Percentiles rank a stretch among this genome's conserved stretches.
Evolutionary conservation across 2,329 filamentous ascomycete species (phyloP).

Genomic region (Pseudogymnoascus sp.): DNA sequence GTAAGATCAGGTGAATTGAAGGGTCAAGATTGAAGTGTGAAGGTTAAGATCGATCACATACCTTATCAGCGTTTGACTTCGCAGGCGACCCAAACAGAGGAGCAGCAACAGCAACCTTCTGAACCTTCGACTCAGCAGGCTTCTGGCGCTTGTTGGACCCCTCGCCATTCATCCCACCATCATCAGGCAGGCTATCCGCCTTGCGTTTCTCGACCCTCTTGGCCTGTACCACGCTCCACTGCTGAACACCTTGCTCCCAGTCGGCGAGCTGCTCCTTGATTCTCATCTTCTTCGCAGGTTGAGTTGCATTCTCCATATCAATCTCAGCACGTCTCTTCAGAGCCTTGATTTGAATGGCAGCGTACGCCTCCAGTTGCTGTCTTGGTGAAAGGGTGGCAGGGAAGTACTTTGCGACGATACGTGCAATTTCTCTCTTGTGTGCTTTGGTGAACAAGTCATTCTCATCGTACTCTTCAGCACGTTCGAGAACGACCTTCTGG

Average conservation of each 20-base stretch:
- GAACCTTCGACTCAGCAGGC: not conserved
- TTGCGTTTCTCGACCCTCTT: slow-evolving; percentile 17
- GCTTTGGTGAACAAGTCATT: not conserved
- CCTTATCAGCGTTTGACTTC: not conserved
- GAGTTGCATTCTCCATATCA: not conserved
- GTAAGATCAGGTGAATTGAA: not conserved
- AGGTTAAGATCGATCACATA: not conserved
- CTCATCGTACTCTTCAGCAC: not conserved
- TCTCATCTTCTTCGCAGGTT: not conserved
- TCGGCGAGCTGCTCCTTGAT: not conserved
- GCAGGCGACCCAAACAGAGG: not conserved
- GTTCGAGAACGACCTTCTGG: not conserved
- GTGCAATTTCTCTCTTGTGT: not conserved
- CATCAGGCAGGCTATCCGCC: slow-evolving; percentile 10
- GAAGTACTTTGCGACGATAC: not conserved
- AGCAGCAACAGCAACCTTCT: not conserved
- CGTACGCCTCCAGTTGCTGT: not conserved
- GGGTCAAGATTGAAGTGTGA: not conserved
- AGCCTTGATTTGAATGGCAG: not conserved
- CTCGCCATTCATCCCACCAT: slow-evolving; percentile 18
- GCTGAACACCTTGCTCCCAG: not conserved
- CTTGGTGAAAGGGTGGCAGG: not conserved
- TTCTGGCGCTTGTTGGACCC: slow-evolving; percentile 19
- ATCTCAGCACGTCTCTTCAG: not conserved
- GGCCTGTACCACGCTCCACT: not conserved